Conservation (phyloP, 371 early-diverging fungal species). For the Lichtheimia corymbifera region DNA sequence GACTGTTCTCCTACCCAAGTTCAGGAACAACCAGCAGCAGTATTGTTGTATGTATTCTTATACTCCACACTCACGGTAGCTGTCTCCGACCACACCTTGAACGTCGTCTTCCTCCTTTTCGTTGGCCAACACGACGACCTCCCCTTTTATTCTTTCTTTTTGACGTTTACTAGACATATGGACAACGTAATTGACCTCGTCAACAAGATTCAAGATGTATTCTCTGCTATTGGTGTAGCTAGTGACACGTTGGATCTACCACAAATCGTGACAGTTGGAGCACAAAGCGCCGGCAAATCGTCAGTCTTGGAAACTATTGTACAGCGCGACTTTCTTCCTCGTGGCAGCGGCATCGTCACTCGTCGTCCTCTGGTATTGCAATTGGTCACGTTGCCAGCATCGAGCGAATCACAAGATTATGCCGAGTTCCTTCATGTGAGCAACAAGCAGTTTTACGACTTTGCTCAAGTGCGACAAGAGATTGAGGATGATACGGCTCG, state of each 20-base stretch:
- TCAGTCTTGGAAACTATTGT: constrained; percentile 92
- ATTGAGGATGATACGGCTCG: constrained; percentile 88
- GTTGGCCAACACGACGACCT: neutral
- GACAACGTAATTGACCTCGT: constrained; percentile 82
- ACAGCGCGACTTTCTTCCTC: constrained; percentile 88
- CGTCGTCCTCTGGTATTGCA: constrained; percentile 92
- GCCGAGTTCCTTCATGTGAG: constrained; percentile 81
- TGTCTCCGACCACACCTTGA: too few species aligned
- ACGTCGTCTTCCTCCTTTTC: neutral
- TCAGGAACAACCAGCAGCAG: too few species aligned
- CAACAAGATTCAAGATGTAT: constrained; percentile 94
- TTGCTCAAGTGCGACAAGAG: constrained; percentile 80
- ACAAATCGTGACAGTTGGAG: constrained; percentile 86
- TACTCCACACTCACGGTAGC: too few species aligned
- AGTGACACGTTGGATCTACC: constrained; percentile 88
- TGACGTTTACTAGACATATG: constrained; percentile 41
- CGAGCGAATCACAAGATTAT: constrained; percentile 46
- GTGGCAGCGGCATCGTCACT: constrained; percentile 93
- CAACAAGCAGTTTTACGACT: constrained; percentile 75
- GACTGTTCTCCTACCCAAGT: too few species aligned
- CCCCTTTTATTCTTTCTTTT: neutral
- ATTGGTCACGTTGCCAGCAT: constrained; percentile 65
- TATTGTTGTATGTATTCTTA: too few species aligned
- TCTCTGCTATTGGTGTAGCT: constrained; percentile 69
- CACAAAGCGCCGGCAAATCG: constrained; percentile 92